Evolutionary conservation across 352 stramenopile genomes (phyloP).

Genomic region (Pythium dissimile): DNA sequence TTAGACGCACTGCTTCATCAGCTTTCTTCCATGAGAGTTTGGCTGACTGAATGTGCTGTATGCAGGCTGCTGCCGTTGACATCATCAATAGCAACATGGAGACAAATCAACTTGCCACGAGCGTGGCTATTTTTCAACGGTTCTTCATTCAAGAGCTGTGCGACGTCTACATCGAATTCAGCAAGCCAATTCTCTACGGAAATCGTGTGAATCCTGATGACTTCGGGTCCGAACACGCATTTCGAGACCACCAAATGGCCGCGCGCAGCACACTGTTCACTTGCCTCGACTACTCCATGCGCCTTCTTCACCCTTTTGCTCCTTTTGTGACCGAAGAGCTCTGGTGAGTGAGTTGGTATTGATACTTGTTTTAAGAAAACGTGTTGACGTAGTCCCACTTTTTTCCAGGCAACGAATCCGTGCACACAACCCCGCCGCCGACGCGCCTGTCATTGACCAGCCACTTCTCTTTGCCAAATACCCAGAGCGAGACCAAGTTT

Average conservation of each 20-base stretch:
- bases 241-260: constrained; percentile 62
- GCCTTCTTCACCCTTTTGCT: constrained; percentile 98
- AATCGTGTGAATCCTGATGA: constrained; percentile 45
- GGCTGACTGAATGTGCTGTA: not conserved
- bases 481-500: constrained; percentile 84
- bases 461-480: constrained; percentile 70
- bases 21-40: not conserved
- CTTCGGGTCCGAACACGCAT: constrained; percentile 42
- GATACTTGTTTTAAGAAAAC: not conserved
- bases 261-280: constrained; percentile 93
- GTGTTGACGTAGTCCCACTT: not conserved
- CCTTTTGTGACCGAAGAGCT: constrained; percentile 99
- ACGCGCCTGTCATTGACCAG: constrained; percentile 20
- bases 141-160: constrained; percentile 88
- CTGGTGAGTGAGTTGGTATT: constrained; percentile 73
- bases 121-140: constrained; percentile 62
- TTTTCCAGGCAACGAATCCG: constrained; percentile 53
- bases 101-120: constrained; percentile 62
- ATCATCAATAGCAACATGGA: constrained; percentile 64
- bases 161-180: constrained; percentile 89
- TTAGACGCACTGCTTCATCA: constrained; percentile 14
- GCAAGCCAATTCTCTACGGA: constrained; percentile 75
- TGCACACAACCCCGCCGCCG: constrained; percentile 34
- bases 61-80: constrained; percentile 27
- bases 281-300: constrained; percentile 94